Percentiles rank a stretch among this genome's conserved stretches.
phyloP scores from a whole-genome alignment of 2,329 filamentous ascomycete species.

The Aurifilum marmelostoma region DNA sequence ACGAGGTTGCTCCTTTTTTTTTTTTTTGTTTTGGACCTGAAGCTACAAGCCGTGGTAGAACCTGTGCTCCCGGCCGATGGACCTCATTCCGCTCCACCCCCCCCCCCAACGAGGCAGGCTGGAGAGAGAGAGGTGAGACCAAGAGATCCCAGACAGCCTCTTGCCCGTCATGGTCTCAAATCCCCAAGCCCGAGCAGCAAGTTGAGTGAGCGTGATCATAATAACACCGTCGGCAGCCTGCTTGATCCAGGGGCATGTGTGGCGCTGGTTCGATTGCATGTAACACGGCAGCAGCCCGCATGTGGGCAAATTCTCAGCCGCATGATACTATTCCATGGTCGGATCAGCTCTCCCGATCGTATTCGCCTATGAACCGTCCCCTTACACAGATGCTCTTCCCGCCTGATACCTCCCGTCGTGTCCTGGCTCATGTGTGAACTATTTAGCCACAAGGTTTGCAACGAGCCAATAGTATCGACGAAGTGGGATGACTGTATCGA shows the following conservation, averaged over 20 bases:
- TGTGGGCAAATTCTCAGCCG: neutral
- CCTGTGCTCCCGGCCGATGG: no score
- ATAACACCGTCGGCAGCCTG: neutral
- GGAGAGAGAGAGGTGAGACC: neutral
- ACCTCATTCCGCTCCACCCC: no score
- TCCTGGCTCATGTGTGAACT: neutral
- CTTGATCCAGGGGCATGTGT: neutral
- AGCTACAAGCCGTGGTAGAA: no score
- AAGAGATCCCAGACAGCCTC: neutral
- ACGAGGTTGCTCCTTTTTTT: neutral
- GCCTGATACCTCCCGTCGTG: no score
- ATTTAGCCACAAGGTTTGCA: neutral
- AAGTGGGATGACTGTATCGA: neutral
- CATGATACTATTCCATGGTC: neutral
- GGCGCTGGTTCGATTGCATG: neutral
- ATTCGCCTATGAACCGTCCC: neutral
- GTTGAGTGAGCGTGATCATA: neutral
- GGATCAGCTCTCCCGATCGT: neutral
- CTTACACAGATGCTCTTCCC: no score
- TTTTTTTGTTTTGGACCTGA: no score
- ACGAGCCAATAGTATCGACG: neutral
- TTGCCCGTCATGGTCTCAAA: neutral
- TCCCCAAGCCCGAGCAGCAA: neutral
- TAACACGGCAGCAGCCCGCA: neutral
- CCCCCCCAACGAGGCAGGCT: no score